Conservation (phyloP, 768 basidiomycete species). For the Leccinum imitatum region DNA sequence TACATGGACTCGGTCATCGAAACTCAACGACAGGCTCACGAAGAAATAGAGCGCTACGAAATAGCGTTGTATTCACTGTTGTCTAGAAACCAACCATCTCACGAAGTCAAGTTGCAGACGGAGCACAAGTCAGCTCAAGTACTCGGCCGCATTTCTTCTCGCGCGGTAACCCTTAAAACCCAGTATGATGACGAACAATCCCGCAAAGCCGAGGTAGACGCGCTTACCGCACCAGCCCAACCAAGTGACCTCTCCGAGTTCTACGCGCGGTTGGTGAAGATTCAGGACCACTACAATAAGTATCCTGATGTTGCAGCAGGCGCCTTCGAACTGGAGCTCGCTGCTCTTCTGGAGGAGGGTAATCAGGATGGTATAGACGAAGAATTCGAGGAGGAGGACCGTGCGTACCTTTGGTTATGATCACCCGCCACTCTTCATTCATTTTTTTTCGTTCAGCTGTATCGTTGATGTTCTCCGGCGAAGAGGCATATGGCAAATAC, state of each 20-base stretch:
- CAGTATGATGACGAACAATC: conserved; percentile 78
- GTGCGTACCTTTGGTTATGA: conserved; percentile 47
- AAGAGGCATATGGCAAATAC: conserved; percentile 93
- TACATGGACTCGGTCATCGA: conserved; percentile 94
- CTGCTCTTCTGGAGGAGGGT: conserved; percentile 74
- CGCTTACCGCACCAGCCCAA: conserved; percentile 56
- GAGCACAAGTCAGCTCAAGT: conserved; percentile 91
- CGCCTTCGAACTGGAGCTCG: conserved; percentile 82
- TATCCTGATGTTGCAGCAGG: conserved; percentile 88
- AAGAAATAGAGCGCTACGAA: conserved; percentile 93
- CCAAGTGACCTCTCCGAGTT: conserved; percentile 87
- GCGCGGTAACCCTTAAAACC: conserved; percentile 61
- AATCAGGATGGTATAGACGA: conserved; percentile 68
- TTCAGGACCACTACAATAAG: conserved; percentile 95
- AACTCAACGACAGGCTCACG: conserved; percentile 92
- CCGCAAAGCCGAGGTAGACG: conserved; percentile 64
- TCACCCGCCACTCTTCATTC: conserved; percentile 6
- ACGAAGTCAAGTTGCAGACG: conserved; percentile 65
- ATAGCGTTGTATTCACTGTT: conserved; percentile 82
- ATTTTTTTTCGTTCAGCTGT: conserved; percentile 49
- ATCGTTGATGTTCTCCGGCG: conserved; percentile 89
- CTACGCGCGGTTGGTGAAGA: conserved; percentile 92
- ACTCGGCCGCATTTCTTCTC: conserved; percentile 77
- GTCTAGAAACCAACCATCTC: conserved; percentile 60
- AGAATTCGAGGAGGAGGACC: conserved; percentile 79